These are phyloP conservation scores for Suillus hirtellus DNA, from an alignment of 768 basidiomycete species.

Conservation along the genomic window DNA sequence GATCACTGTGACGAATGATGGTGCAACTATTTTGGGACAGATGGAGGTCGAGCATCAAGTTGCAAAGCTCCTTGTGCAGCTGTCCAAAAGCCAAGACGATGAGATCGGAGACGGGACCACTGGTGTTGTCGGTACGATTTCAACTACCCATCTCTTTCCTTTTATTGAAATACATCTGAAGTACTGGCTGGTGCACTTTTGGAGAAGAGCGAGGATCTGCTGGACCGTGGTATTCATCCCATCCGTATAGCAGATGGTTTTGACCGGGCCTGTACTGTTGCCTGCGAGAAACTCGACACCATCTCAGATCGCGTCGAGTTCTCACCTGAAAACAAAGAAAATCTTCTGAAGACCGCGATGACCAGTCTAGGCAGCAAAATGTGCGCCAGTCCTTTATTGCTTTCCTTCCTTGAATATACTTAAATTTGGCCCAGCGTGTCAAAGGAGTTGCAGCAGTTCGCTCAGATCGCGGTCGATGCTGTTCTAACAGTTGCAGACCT, in stretches of 20 bases:
- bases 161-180: constrained; percentile 29
- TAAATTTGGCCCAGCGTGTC: constrained; percentile 70
- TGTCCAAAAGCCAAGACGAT: constrained; percentile 98
- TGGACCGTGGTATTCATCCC: constrained; percentile 99
- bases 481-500: constrained; percentile 95
- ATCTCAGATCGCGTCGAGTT: constrained; percentile 92
- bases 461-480: constrained; percentile 96
- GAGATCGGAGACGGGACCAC: constrained; percentile 99
- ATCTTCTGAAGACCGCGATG: constrained; percentile 92
- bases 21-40: constrained; percentile 95
- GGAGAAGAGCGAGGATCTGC: constrained; percentile 90
- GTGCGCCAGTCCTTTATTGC: constrained; percentile 45
- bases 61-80: constrained; percentile 93
- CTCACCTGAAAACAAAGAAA: constrained; percentile 76
- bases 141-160: constrained; percentile 9
- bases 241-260: constrained; percentile 99
- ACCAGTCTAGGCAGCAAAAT: constrained; percentile 98
- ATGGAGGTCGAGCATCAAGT: constrained; percentile 99
- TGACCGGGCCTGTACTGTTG: constrained; percentile 89
- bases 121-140: constrained; percentile 89
- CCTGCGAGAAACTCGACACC: constrained; percentile 85
- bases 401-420: neutral
- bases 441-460: constrained; percentile 93
- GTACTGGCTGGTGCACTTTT: constrained; percentile 97
- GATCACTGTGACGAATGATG: constrained; percentile 99